Conservation (phyloP, 1,139 yeast species). For the Scheffersomyces cryptocercus region DNA sequence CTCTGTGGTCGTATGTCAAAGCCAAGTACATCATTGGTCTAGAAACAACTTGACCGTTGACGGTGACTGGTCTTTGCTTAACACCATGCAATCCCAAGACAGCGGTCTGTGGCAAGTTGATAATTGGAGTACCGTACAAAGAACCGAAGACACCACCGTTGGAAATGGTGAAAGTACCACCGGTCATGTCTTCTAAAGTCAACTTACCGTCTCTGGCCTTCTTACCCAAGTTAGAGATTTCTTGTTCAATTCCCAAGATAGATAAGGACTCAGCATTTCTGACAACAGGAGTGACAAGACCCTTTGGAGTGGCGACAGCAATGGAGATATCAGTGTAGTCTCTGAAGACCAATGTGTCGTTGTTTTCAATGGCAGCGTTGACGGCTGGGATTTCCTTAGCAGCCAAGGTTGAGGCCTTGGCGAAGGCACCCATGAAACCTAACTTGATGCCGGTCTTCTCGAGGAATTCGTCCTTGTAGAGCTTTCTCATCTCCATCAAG, state of each 20-base stretch:
- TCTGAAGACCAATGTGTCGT: slow-evolving; percentile 91
- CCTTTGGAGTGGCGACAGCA: slow-evolving; percentile 99
- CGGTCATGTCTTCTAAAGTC: slow-evolving; percentile 97
- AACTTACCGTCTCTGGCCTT: slow-evolving; percentile 98
- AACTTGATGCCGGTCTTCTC: slow-evolving; percentile 93
- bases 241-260: slow-evolving; percentile 87
- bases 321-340: slow-evolving; percentile 94
- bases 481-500: slow-evolving; percentile 90
- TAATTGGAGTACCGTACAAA: slow-evolving; percentile 96
- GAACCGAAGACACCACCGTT: slow-evolving; percentile 99
- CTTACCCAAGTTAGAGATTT: slow-evolving; percentile 76
- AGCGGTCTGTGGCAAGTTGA: slow-evolving; percentile 97
- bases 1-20: slow-evolving; percentile 96
- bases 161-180: slow-evolving; percentile 98
- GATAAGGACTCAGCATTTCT: slow-evolving; percentile 95
- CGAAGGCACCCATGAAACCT: slow-evolving; percentile 99
- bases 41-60: slow-evolving; percentile 91
- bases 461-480: slow-evolving; percentile 94
- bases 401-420: slow-evolving; percentile 91
- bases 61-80: slow-evolving; percentile 96
- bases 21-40: slow-evolving; percentile 99
- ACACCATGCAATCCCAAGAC: slow-evolving; percentile 97
- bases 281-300: slow-evolving; percentile 96
- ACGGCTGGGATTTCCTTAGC: slow-evolving; percentile 95
- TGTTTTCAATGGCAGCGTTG: slow-evolving; percentile 91